Conservation (phyloP, 2,329 filamentous ascomycete species). For the Colletotrichum orbiculare region DNA sequence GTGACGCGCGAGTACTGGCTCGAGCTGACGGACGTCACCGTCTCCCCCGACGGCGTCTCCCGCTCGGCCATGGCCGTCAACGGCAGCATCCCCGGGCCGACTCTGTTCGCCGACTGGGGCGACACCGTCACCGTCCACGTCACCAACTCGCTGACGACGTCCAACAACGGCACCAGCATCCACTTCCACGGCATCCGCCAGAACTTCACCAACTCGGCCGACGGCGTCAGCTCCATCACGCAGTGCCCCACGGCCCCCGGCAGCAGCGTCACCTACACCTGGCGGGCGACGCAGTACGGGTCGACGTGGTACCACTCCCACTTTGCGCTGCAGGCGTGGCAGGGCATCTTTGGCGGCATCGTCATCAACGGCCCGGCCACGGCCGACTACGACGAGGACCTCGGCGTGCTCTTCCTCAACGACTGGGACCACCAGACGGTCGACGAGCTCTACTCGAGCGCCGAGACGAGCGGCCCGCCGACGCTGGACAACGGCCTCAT, state of each 20-base stretch:
- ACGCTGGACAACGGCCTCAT: conserved; percentile 57
- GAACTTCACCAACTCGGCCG: conserved; percentile 62
- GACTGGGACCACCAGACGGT: conserved; percentile 66
- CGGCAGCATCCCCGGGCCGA: conserved; percentile 68
- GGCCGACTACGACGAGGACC: conserved; percentile 70
- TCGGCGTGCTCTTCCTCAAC: conserved; percentile 67
- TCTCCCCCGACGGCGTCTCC: conserved; percentile 58
- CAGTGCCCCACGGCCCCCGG: conserved; percentile 65
- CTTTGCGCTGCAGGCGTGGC: conserved; percentile 58
- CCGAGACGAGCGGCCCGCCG: conserved; percentile 47
- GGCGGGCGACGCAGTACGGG: conserved; percentile 65
- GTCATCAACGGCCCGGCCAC: conserved; percentile 70
- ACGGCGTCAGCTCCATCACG: conserved; percentile 64
- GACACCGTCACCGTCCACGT: conserved; percentile 62
- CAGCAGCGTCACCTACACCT: conserved; percentile 65
- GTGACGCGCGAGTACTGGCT: conserved; percentile 62
- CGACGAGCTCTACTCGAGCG: conserved; percentile 48
- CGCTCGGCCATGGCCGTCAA: conserved; percentile 61
- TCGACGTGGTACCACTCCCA: conserved; percentile 72
- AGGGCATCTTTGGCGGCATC: conserved; percentile 70
- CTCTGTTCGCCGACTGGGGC: conserved; percentile 64
- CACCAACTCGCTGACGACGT: conserved; percentile 57
- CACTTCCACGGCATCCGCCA: conserved; percentile 74
- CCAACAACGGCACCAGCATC: conserved; percentile 68
- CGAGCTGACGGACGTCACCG: conserved; percentile 51